Conservation (phyloP, 2,329 filamentous ascomycete genomes). For the Arachnopeziza araneosa region DNA sequence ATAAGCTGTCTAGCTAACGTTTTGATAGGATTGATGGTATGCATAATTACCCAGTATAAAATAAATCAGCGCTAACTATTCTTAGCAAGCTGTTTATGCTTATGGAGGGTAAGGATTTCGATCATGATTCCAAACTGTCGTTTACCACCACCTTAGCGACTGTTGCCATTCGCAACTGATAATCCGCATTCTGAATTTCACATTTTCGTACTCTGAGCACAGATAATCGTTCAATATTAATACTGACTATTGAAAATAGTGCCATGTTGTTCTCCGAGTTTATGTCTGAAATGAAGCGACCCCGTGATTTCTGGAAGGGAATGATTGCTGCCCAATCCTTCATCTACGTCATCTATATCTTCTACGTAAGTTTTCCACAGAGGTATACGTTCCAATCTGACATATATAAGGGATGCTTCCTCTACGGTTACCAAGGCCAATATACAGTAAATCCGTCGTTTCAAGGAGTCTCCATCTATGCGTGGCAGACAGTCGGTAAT, state of each 20-base stretch:
- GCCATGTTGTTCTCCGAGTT: slow-evolving; percentile 51
- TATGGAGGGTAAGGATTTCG: slow-evolving; percentile 35
- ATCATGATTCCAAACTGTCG: background rate
- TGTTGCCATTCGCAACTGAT: background rate
- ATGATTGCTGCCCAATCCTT: slow-evolving; percentile 35
- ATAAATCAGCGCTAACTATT: background rate
- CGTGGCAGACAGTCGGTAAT: slow-evolving; percentile 4
- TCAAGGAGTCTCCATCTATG: background rate
- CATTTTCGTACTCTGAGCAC: background rate
- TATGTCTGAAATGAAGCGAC: slow-evolving; percentile 44
- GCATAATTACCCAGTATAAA: background rate
- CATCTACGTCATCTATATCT: slow-evolving; percentile 37
- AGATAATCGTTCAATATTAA: background rate
- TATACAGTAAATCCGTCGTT: background rate
- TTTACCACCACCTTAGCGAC: background rate
- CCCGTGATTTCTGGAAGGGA: slow-evolving; percentile 38
- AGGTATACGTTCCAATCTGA: background rate
- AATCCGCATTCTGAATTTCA: background rate
- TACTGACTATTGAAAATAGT: slow-evolving; percentile 27
- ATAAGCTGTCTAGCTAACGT: background rate
- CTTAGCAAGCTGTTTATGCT: slow-evolving; percentile 1
- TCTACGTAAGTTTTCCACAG: slow-evolving; percentile 28
- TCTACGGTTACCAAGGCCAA: slow-evolving; percentile 4
- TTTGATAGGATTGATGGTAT: background rate
- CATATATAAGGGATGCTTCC: slow-evolving; percentile 27